These are phyloP conservation scores for Nasturtium officinale DNA, from an alignment of 345 rosid genomes.

Conservation along the genomic window DNA sequence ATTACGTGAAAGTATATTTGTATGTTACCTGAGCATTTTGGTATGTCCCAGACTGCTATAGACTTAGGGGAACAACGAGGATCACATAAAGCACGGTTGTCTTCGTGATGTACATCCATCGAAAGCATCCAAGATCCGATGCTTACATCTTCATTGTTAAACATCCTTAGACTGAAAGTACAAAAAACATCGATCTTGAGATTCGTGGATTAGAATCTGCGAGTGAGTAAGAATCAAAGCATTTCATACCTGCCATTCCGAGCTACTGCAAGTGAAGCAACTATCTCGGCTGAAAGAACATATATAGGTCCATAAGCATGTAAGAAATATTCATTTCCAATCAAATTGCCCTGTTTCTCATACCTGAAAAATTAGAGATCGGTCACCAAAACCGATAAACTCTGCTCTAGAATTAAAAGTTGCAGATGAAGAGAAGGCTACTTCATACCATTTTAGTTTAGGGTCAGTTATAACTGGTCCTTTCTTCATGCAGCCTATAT, in stretches of 20 bases:
- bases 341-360: slow-evolving; percentile 74
- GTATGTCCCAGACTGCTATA: slow-evolving; percentile 87
- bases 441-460: slow-evolving; percentile 63
- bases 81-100: slow-evolving; percentile 75
- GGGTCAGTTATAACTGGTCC: slow-evolving; percentile 84
- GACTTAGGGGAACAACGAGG: slow-evolving; percentile 76
- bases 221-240: neutral
- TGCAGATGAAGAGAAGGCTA: neutral
- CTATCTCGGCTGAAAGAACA: slow-evolving; percentile 70
- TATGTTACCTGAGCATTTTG: slow-evolving; percentile 77
- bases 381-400: slow-evolving; percentile 19
- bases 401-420: neutral
- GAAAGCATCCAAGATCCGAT: slow-evolving; percentile 94
- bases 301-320: slow-evolving; percentile 87
- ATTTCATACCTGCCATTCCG: slow-evolving; percentile 67
- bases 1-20: slow-evolving; percentile 4
- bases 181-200: slow-evolving; percentile 2
- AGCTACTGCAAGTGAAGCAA: slow-evolving; percentile 67
- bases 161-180: slow-evolving; percentile 74
- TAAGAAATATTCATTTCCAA: slow-evolving; percentile 78
- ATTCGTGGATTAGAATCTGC: neutral
- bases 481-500: slow-evolving; percentile 92
- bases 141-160: slow-evolving; percentile 87
- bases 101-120: slow-evolving; percentile 80
- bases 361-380: slow-evolving; percentile 51